A percentile compares a stretch with the other conserved stretches of the same genome.
These are phyloP conservation scores for Hypoxylon crocopeplum DNA, from an alignment of 495 filamentous ascomycete species.

Conservation along the genomic window DNA sequence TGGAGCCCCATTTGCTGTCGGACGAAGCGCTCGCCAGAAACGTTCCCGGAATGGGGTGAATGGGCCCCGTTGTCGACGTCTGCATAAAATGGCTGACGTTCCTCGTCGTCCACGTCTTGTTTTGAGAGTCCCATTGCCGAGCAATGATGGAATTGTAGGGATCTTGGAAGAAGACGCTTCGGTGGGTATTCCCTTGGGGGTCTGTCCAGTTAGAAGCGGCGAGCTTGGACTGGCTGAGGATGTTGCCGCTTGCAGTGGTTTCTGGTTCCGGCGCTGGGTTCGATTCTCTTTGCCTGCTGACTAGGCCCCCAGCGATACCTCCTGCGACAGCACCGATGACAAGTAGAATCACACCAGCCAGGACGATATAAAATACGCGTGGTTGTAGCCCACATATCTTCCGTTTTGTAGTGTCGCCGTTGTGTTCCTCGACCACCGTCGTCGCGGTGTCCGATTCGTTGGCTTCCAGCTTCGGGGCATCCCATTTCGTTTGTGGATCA, in stretches of 20 bases:
- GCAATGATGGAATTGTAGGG: conserved; percentile 19
- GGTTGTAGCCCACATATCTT: conserved; percentile 23
- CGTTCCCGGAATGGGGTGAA: conserved; percentile 20
- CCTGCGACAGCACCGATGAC: conserved; percentile 25
- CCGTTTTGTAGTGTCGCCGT: not conserved
- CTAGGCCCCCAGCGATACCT: conserved; percentile 22
- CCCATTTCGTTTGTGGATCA: too few species aligned
- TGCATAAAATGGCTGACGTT: conserved; percentile 27
- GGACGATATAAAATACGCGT: conserved; percentile 19
- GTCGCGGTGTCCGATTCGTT: not conserved
- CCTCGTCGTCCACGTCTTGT: conserved; percentile 28
- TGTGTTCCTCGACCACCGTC: not conserved
- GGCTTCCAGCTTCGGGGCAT: conserved; percentile 8
- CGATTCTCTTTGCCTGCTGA: conserved; percentile 5
- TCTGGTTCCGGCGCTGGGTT: not conserved
- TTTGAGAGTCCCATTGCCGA: conserved; percentile 34
- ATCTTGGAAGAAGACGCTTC: conserved; percentile 33
- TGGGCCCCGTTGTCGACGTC: conserved; percentile 17
- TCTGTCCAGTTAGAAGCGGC: conserved; percentile 35
- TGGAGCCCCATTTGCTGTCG: not conserved
- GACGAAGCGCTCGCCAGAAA: conserved; percentile 19
- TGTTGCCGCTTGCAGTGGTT: not conserved
- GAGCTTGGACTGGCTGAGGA: conserved; percentile 20
- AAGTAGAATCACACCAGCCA: conserved; percentile 11
- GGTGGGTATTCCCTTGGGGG: conserved; percentile 13